Evolutionary conservation across 768 basidiomycete species (phyloP).

Genomic region (Ramaria sp.): DNA sequence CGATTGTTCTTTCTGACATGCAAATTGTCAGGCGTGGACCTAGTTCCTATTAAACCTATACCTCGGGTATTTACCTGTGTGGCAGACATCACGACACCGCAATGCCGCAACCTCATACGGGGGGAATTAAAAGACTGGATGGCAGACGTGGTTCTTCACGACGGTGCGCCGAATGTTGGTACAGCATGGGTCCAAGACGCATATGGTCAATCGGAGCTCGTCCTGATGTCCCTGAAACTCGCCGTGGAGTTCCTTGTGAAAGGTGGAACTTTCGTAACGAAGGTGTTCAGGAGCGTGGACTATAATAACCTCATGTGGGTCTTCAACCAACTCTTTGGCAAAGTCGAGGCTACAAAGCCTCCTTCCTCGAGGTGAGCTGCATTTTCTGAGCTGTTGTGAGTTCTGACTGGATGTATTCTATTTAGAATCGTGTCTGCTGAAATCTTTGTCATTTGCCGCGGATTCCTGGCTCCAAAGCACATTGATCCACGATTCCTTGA

Average conservation of each 20-base stretch:
- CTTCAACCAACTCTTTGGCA: constrained; percentile 89
- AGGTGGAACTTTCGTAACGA: constrained; percentile 94
- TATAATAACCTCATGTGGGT: constrained; percentile 99
- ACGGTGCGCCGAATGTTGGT: constrained; percentile 99
- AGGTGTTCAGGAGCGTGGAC: constrained; percentile 96
- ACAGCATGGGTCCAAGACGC: constrained; percentile 99
- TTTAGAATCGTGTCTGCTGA: constrained; percentile 95
- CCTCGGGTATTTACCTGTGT: constrained; percentile 87
- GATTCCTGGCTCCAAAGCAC: constrained; percentile 86
- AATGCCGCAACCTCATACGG: constrained; percentile 81
- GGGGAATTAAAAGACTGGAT: constrained; percentile 96
- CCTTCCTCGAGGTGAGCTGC: constrained; percentile 77
- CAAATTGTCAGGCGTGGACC: constrained; percentile 64
- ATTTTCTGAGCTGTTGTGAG: not conserved
- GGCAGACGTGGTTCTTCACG: constrained; percentile 95
- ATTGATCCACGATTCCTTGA: constrained; percentile 99
- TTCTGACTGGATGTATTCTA: constrained; percentile 1
- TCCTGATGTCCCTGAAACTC: constrained; percentile 88
- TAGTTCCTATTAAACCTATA: constrained; percentile 93
- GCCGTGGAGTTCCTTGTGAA: constrained; percentile 90
- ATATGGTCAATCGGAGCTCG: constrained; percentile 92
- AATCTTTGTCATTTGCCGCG: constrained; percentile 97
- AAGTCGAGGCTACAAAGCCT: constrained; percentile 97
- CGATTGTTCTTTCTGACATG: constrained; percentile 11
- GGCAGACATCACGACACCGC: constrained; percentile 86